Evolutionary conservation across 495 filamentous ascomycete genomes (phyloP).

Genomic region (Cercophora sp.): DNA sequence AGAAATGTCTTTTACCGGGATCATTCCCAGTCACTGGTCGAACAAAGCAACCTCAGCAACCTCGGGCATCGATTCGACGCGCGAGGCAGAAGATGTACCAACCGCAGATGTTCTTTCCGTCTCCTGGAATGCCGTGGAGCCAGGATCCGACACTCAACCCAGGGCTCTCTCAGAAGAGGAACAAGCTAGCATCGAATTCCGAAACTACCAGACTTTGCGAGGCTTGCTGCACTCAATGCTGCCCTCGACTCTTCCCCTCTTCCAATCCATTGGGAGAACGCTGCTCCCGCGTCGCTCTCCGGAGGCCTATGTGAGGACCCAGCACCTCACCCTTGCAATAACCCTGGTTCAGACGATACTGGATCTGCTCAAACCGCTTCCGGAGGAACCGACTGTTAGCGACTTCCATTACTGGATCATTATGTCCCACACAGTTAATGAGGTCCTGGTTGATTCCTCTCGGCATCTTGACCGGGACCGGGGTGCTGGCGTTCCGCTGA

Average conservation of each 20-base stretch:
- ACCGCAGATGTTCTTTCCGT: constrained; percentile 11
- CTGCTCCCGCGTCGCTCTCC: constrained; percentile 66
- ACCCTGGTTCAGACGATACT: constrained; percentile 69
- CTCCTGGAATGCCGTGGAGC: constrained; percentile 36
- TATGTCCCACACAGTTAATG: constrained; percentile 69
- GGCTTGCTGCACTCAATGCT: constrained; percentile 73
- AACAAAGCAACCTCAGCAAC: too few species aligned
- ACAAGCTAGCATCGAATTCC: constrained; percentile 49
- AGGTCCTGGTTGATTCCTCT: constrained; percentile 71
- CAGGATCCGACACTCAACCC: constrained; percentile 5
- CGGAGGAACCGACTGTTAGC: constrained; percentile 26
- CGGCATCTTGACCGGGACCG: too few species aligned
- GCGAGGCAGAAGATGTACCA: constrained; percentile 7
- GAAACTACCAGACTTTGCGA: constrained; percentile 72
- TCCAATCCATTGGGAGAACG: constrained; percentile 73
- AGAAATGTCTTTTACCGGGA: constrained; percentile 59
- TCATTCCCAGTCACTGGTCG: constrained; percentile 46
- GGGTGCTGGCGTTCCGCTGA: constrained; percentile 51
- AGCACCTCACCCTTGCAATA: constrained; percentile 68
- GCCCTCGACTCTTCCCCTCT: constrained; percentile 67
- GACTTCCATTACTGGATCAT: constrained; percentile 76
- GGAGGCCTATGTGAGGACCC: constrained; percentile 62
- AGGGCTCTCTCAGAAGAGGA: constrained; percentile 34
- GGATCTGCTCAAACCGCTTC: constrained; percentile 49
- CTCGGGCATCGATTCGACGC: not conserved